A percentile compares a stretch with the other conserved stretches of the same genome.
These are phyloP conservation scores for Trichoderma gracile DNA, from an alignment of 2,329 filamentous ascomycete genomes.

Conservation along the genomic window DNA sequence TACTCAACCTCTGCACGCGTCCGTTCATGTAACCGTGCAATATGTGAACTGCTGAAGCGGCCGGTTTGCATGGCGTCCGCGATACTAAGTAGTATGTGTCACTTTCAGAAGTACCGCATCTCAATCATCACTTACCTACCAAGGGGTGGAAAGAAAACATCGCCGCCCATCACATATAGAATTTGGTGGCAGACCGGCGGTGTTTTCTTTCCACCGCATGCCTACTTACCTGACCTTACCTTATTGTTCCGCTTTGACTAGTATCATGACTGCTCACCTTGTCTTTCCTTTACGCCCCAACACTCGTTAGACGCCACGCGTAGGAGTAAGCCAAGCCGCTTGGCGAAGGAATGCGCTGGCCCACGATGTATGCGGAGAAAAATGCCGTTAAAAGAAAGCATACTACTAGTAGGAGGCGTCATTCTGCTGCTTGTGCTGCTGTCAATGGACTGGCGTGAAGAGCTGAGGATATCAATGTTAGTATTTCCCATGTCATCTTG, in stretches of 20 bases:
- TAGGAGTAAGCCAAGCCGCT: neutral
- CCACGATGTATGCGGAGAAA: neutral
- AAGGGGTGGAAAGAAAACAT: no score
- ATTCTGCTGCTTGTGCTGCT: neutral
- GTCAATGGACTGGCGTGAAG: constrained; percentile 1
- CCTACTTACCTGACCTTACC: no score
- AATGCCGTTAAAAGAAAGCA: no score
- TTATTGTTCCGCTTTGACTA: no score
- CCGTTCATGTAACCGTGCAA: neutral
- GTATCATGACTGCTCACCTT: neutral
- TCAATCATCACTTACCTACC: no score
- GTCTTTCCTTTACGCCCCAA: neutral
- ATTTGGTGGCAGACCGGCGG: no score
- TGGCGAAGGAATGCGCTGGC: constrained; percentile 1
- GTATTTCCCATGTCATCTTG: neutral
- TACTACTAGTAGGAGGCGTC: neutral
- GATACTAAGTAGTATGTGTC: neutral
- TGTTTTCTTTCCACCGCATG: no score
- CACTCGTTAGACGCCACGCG: neutral
- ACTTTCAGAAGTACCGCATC: neutral
- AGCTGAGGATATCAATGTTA: neutral
- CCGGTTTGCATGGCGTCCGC: neutral
- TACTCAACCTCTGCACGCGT: neutral
- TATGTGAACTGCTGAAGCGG: neutral
- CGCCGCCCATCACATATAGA: no score